A percentile compares a stretch with the other conserved stretches of the same genome.
These are phyloP conservation scores for Cercospora citrullina DNA, from an alignment of 2,329 filamentous ascomycete genomes.

Conservation along the genomic window DNA sequence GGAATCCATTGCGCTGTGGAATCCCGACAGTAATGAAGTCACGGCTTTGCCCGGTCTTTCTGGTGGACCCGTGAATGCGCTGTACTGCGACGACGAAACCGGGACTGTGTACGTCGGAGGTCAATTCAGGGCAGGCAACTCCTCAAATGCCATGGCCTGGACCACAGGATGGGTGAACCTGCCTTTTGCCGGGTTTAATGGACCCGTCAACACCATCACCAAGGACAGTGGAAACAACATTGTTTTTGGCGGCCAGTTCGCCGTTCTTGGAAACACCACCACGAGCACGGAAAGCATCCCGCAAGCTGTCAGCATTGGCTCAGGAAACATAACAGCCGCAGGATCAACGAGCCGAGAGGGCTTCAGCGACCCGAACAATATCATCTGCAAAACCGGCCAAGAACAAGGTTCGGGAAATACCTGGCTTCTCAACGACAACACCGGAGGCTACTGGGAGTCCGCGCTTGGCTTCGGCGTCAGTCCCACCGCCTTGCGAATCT, in stretches of 20 bases:
- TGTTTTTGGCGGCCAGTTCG: constrained; percentile 88
- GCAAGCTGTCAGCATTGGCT: constrained; percentile 80
- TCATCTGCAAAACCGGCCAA: constrained; percentile 74
- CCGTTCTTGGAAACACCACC: constrained; percentile 78
- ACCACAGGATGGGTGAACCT: constrained; percentile 72
- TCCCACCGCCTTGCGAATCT: constrained; percentile 82
- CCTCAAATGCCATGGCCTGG: constrained; percentile 89
- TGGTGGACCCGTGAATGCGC: constrained; percentile 71
- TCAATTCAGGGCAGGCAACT: constrained; percentile 75
- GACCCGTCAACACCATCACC: constrained; percentile 80
- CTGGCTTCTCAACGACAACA: constrained; percentile 77
- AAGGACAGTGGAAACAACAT: constrained; percentile 80
- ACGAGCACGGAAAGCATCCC: constrained; percentile 60
- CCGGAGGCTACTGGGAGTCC: constrained; percentile 79
- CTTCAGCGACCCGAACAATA: constrained; percentile 74
- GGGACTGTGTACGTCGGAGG: constrained; percentile 90
- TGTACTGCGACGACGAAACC: constrained; percentile 76
- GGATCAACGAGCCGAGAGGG: constrained; percentile 63
- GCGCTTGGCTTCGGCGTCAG: constrained; percentile 79
- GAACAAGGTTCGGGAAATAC: constrained; percentile 69
- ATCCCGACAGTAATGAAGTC: constrained; percentile 69
- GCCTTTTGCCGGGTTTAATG: constrained; percentile 92
- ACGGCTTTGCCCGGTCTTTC: constrained; percentile 76
- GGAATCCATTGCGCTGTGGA: constrained; percentile 76
- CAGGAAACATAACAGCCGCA: constrained; percentile 70